Percentiles rank a stretch among this genome's conserved stretches.
Evolutionary conservation across 2,329 filamentous ascomycete species (phyloP).

Genomic region (Xylariales sp.): DNA sequence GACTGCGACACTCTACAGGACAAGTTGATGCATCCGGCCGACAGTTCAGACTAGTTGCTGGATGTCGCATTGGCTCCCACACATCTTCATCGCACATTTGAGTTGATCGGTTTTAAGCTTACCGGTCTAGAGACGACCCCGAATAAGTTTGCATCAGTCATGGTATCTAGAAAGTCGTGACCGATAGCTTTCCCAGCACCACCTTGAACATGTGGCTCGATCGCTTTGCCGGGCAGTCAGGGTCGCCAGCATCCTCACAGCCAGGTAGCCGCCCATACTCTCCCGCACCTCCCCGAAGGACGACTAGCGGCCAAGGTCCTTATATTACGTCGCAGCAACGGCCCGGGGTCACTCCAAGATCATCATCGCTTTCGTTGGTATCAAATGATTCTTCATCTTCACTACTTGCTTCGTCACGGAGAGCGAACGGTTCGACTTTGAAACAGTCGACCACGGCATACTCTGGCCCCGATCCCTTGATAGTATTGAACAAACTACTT

Average conservation of each 20-base stretch:
- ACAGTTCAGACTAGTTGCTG: not conserved
- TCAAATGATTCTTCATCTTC: conserved; percentile 75
- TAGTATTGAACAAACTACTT: conserved; percentile 56
- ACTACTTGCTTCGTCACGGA: conserved; percentile 60
- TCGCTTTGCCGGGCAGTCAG: conserved; percentile 70
- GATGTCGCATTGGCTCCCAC: not conserved
- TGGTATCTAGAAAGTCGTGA: conserved; percentile 1
- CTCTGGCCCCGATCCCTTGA: conserved; percentile 64
- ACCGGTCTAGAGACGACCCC: not conserved
- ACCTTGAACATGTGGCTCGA: conserved; percentile 93
- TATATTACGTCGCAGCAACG: conserved; percentile 62
- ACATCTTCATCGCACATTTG: not conserved
- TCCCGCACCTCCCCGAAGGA: conserved; percentile 59
- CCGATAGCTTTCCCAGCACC: conserved; percentile 11
- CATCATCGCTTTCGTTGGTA: conserved; percentile 71
- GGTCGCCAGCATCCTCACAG: conserved; percentile 48
- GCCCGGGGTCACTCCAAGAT: conserved; percentile 61
- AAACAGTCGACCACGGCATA: conserved; percentile 51
- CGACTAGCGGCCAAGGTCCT: conserved; percentile 64
- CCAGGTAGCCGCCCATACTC: conserved; percentile 66
- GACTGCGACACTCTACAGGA: conserved; percentile 1
- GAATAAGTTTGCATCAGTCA: not conserved
- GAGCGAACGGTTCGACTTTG: conserved; percentile 63
- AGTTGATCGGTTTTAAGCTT: not conserved
- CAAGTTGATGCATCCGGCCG: not conserved